phyloP scores from a whole-genome alignment of 139 green algal species.

The Pseudopediastrum boryanum region DNA sequence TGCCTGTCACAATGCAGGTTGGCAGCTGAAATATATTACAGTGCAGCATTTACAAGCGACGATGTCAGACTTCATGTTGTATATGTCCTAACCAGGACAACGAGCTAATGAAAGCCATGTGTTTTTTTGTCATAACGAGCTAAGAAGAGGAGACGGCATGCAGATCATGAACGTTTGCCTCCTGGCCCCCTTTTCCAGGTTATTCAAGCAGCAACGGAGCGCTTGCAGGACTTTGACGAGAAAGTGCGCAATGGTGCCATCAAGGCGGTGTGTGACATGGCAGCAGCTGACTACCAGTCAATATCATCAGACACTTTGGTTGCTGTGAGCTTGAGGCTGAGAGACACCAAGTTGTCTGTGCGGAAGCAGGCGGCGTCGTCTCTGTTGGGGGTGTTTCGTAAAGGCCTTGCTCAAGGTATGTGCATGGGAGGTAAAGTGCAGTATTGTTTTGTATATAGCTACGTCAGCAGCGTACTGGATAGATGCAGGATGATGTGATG shows the following conservation, averaged over 20 bases:
- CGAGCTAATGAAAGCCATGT: no score
- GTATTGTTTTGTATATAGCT: no score
- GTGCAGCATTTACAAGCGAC: no score
- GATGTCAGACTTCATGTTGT: no score
- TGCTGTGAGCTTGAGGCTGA: constrained; percentile 52
- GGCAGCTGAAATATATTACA: no score
- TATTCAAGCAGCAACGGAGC: constrained; percentile 34
- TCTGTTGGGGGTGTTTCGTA: constrained; percentile 47
- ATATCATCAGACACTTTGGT: not conserved
- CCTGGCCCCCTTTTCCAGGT: constrained; percentile 27
- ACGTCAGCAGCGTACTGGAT: no score
- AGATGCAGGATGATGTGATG: no score
- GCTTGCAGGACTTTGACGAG: constrained; percentile 77
- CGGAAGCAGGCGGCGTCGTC: constrained; percentile 57
- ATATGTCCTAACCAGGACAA: no score
- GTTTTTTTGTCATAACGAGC: no score
- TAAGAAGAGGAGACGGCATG: no score
- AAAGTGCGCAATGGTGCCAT: constrained; percentile 64
- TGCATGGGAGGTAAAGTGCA: no score
- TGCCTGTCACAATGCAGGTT: no score
- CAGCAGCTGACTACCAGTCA: not conserved
- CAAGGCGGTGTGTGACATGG: constrained; percentile 13
- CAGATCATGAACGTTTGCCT: not conserved
- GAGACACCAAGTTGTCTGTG: constrained; percentile 73
- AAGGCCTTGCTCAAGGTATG: constrained; percentile 29